These are phyloP conservation scores for Phytophthora nicotianae DNA, from an alignment of 352 stramenopile genomes.

Conservation along the genomic window DNA sequence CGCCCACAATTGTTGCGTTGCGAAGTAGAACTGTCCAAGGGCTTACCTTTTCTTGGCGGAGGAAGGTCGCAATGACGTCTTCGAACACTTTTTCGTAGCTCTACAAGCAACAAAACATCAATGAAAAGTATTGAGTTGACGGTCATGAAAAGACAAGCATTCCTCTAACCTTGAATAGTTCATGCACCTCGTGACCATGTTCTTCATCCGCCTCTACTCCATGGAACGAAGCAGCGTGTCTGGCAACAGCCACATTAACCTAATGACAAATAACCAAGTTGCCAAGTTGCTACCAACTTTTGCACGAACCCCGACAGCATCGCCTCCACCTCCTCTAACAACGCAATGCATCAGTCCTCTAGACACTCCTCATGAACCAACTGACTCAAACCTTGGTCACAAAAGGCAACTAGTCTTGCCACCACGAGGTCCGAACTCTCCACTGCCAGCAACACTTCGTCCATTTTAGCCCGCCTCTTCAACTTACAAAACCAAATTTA, in stretches of 20 bases:
- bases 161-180: conserved; percentile 46
- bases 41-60: conserved; percentile 40
- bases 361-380: not conserved
- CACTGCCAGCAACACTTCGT: conserved; percentile 47
- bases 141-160: not conserved
- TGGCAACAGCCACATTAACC: conserved; percentile 9
- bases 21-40: not conserved
- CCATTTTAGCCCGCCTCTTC: conserved; percentile 37
- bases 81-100: conserved; percentile 64
- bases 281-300: conserved; percentile 6
- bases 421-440: conserved; percentile 52
- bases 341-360: not conserved
- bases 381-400: conserved; percentile 31
- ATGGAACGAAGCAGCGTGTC: conserved; percentile 44
- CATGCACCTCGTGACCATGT: conserved; percentile 42
- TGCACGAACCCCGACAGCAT: conserved; percentile 27
- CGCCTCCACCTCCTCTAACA: conserved; percentile 32
- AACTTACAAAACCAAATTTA: conserved; percentile 6
- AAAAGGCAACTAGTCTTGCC: conserved; percentile 46
- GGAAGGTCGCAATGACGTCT: conserved; percentile 43
- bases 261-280: conserved; percentile 1
- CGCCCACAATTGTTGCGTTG: conserved; percentile 7
- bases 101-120: conserved; percentile 17
- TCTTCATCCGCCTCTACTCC: conserved; percentile 43
- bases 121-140: not conserved